Percentiles rank a stretch among this genome's conserved stretches.
Conservation (phyloP, 148 eudicot species). For the Rhododendron simsii region DNA sequence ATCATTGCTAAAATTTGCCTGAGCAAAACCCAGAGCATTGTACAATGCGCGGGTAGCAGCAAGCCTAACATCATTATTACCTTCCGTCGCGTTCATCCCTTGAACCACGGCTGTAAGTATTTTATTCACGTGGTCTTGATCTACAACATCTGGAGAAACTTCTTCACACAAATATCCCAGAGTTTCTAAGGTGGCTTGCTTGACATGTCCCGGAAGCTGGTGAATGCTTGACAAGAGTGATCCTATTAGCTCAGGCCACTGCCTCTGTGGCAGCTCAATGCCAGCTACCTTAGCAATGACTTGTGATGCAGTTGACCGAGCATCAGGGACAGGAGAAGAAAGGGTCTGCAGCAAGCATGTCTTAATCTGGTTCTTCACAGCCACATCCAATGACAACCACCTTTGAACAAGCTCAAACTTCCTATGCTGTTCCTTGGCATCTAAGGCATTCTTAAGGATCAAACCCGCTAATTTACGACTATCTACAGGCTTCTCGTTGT, state of each 20-base stretch:
- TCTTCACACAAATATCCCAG: slow-evolving; percentile 95
- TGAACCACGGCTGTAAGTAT: slow-evolving; percentile 95
- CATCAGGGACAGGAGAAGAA: slow-evolving; percentile 71
- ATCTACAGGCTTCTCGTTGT: slow-evolving; percentile 78
- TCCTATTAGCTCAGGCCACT: slow-evolving; percentile 86
- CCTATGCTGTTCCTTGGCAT: slow-evolving; percentile 93
- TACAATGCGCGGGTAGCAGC: slow-evolving; percentile 88
- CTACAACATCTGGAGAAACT: slow-evolving; percentile 82
- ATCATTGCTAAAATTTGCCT: slow-evolving; percentile 83
- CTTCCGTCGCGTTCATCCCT: slow-evolving; percentile 59
- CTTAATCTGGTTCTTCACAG: slow-evolving; percentile 75
- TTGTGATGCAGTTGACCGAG: slow-evolving; percentile 93
- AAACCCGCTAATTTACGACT: slow-evolving; percentile 88
- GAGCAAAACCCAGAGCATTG: slow-evolving; percentile 92
- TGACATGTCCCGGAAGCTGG: slow-evolving; percentile 85
- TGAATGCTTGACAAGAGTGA: slow-evolving; percentile 67
- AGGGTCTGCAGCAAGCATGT: slow-evolving; percentile 78
- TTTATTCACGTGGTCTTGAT: slow-evolving; percentile 96
- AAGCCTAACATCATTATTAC: slow-evolving; percentile 75
- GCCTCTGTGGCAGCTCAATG: slow-evolving; percentile 90
- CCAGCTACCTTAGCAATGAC: slow-evolving; percentile 97
- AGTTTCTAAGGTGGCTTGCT: slow-evolving; percentile 91
- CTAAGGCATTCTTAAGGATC: slow-evolving; percentile 87
- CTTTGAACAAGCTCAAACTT: slow-evolving; percentile 84
- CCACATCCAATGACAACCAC: slow-evolving; percentile 77